Evolutionary conservation across 2,329 filamentous ascomycete genomes (phyloP).

Genomic region (Magnaporthiopsis rhizophila): DNA sequence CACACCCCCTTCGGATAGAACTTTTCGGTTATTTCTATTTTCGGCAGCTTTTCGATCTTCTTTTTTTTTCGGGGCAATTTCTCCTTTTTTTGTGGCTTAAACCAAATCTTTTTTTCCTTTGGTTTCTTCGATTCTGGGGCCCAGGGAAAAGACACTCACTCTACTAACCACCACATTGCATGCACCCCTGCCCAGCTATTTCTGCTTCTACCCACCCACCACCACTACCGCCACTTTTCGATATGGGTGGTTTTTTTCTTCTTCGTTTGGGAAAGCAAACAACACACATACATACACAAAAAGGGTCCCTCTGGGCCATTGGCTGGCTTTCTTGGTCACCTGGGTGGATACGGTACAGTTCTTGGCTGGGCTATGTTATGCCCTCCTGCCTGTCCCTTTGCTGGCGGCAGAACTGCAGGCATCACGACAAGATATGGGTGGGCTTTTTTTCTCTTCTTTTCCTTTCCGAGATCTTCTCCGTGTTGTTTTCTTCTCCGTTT

Average conservation of each 20-base stretch:
- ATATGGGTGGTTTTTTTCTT: not conserved
- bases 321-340: not conserved
- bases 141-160: too few relatives aligned
- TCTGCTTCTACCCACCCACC: not conserved
- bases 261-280: not conserved
- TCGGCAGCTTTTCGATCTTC: not conserved
- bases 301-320: not conserved
- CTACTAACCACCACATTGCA: too few relatives aligned
- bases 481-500: not conserved
- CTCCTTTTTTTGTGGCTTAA: not conserved
- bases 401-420: not conserved
- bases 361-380: not conserved
- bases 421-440: not conserved
- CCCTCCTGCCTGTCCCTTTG: not conserved
- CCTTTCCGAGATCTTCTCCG: not conserved
- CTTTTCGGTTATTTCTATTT: not conserved
- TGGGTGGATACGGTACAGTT: not conserved
- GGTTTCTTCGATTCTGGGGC: not conserved
- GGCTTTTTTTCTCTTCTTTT: not conserved
- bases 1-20: conserved; percentile 1
- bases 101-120: not conserved
- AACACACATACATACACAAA: not conserved
- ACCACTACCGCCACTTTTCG: not conserved
- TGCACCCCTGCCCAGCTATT: not conserved
- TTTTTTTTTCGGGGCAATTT: not conserved